Conservation (phyloP, 768 basidiomycete genomes). For the Collybia mongolica region DNA sequence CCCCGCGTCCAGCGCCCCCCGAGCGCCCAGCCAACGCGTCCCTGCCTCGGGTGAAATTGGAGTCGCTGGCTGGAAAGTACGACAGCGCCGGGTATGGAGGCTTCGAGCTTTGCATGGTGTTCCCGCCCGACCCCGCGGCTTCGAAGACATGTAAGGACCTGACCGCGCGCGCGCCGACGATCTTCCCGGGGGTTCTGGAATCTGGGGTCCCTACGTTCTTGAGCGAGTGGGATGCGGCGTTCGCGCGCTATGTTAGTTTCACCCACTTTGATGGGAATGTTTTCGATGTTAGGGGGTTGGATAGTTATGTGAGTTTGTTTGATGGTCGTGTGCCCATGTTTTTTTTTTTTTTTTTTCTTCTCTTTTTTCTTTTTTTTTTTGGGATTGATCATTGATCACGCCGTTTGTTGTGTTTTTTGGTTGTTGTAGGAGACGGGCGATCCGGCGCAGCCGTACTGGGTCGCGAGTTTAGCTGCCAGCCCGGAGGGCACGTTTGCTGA, state of each 20-base stretch:
- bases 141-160: constrained; percentile 7
- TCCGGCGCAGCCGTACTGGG: constrained; percentile 15
- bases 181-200: constrained; percentile 7
- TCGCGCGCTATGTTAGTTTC: constrained; percentile 13
- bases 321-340: too few species aligned
- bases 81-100: constrained; percentile 19
- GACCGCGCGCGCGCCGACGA: constrained; percentile 2
- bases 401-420: too few species aligned
- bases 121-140: constrained; percentile 1
- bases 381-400: too few species aligned
- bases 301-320: constrained; percentile 17
- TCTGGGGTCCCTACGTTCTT: constrained; percentile 9
- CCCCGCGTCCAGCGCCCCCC: neutral
- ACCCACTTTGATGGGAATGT: constrained; percentile 17
- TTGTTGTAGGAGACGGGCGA: constrained; percentile 12
- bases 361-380: too few species aligned
- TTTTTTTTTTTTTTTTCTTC: too few species aligned
- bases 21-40: constrained; percentile 11
- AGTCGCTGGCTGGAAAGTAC: constrained; percentile 18
- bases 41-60: constrained; percentile 11
- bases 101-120: constrained; percentile 18
- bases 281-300: constrained; percentile 16
- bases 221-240: constrained; percentile 10
- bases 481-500: neutral
- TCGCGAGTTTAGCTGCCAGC: neutral